Conservation (phyloP, 2,329 filamentous ascomycete species). For the Metarhizium brunneum region DNA sequence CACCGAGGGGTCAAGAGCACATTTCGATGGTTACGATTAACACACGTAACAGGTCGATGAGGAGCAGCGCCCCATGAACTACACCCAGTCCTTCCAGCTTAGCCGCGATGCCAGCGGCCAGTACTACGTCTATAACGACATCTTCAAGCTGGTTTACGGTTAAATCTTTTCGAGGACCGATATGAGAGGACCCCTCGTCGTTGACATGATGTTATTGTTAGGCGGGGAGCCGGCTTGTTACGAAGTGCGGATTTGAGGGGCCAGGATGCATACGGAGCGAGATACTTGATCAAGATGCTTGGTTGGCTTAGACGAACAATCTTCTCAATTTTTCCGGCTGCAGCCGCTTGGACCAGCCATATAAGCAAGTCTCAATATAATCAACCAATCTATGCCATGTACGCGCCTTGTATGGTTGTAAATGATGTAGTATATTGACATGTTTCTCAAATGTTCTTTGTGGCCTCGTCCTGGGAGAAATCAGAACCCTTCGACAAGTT, state of each 20-base stretch:
- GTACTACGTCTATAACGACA: slow-evolving; percentile 88
- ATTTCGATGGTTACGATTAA: not conserved
- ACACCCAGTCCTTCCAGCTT: slow-evolving; percentile 83
- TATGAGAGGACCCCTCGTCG: not conserved
- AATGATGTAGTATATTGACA: not conserved
- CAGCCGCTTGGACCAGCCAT: slow-evolving; percentile 3
- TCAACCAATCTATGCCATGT: not conserved
- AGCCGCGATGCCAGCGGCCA: slow-evolving; percentile 53
- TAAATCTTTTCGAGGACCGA: slow-evolving; percentile 17
- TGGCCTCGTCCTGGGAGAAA: not conserved
- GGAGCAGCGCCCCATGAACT: slow-evolving; percentile 79
- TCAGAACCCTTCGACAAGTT: not conserved
- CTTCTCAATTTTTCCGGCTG: slow-evolving; percentile 3
- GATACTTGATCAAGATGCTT: not conserved
- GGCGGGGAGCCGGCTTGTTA: not conserved
- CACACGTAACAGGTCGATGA: slow-evolving; percentile 61
- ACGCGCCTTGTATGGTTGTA: not conserved
- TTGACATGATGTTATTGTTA: not conserved
- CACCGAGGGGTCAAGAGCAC: not conserved
- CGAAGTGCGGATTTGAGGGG: slow-evolving; percentile 2
- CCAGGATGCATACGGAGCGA: not conserved
- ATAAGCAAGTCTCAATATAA: slow-evolving; percentile 7
- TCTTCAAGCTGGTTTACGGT: slow-evolving; percentile 83
- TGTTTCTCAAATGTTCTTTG: not conserved
- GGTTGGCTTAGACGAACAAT: slow-evolving; percentile 4